Evolutionary conservation across 345 rosid genomes (phyloP), one percentile per base, ranked within the genome.

Genomic region (Gossypium herbaceum): DNA sequence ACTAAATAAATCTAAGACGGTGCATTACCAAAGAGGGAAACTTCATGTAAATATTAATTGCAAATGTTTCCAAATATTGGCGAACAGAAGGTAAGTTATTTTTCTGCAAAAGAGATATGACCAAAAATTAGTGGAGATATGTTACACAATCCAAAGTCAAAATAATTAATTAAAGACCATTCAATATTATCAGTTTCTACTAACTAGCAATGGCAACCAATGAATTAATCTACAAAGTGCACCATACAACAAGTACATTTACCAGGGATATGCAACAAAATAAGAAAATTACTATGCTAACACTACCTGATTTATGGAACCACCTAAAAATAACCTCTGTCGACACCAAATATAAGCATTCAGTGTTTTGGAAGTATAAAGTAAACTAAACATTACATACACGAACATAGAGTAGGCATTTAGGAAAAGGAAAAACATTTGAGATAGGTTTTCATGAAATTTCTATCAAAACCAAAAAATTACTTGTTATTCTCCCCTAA

Each of bases 51-150:
- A 91, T 84, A 80, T 88, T 89, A 78, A 93, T 86, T 63, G 93
- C 91, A 78, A 95, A 95, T 75, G 98, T 95, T 86, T 95, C 99
- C 63, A 93, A 82, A 87, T 90, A 93, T 75, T 95, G 99, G 64
- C 98, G 5, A 76, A 95, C 93, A 19, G 96, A 96, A 55, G 99
- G 98, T 48, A 93, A 82, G 84, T 95, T 95, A 83, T 88, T 95
- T 78, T 86, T 84, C 98, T 95, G 88, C 83, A 81, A 78, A 71
- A 27, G 47, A 54, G 25, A 81, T 65, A 74, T 68, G 15, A 76
- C 15, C 72, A 76, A 64, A 71, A 60, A 72, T 58, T 58, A 75
- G 45, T 29, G 39, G 56, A 20, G 44, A 64, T 60, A 29, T 29
- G 34, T 29, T 29, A 29, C 44, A 12, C 43, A 22, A 22, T 2